Conservation (phyloP, 2,329 filamentous ascomycete genomes). For the Xylaria sp. region DNA sequence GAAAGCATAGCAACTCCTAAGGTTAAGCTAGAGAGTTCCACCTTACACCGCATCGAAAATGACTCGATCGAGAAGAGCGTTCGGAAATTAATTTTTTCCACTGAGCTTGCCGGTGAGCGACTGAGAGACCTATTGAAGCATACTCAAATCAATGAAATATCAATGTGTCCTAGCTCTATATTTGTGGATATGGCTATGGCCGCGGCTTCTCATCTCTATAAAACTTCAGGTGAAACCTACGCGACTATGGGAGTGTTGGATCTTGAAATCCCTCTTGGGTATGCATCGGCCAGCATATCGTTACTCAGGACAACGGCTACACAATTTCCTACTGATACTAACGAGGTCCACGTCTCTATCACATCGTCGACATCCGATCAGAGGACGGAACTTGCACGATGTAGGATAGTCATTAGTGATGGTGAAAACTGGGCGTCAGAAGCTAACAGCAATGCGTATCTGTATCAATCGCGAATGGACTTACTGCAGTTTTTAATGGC, state of each 20-base stretch:
- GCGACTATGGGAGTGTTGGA: conserved; percentile 9
- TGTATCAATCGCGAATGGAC: conserved; percentile 47
- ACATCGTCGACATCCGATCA: neutral
- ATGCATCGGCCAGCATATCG: neutral
- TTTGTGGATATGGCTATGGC: conserved; percentile 16
- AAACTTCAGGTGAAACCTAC: conserved; percentile 1
- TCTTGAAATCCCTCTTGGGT: neutral
- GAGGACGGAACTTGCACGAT: conserved; percentile 6
- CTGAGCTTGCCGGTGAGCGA: neutral
- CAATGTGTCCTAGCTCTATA: neutral
- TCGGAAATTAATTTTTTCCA: conserved; percentile 11
- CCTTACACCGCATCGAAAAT: conserved; percentile 3
- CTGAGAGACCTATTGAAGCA: neutral
- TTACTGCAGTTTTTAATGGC: conserved; percentile 39
- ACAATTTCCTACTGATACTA: conserved; percentile 2
- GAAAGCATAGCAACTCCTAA: neutral
- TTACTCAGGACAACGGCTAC: conserved; percentile 13
- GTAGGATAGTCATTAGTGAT: conserved; percentile 8
- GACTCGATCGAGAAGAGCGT: conserved; percentile 15
- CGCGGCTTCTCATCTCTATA: conserved; percentile 14
- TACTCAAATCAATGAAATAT: neutral
- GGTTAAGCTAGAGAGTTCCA: conserved; percentile 8
- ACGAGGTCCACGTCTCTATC: conserved; percentile 14
- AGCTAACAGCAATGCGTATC: conserved; percentile 27
- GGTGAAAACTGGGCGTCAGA: conserved; percentile 18